phyloP scores from a whole-genome alignment of 2,329 filamentous ascomycete genomes.

The Ophiobolus disseminans region DNA sequence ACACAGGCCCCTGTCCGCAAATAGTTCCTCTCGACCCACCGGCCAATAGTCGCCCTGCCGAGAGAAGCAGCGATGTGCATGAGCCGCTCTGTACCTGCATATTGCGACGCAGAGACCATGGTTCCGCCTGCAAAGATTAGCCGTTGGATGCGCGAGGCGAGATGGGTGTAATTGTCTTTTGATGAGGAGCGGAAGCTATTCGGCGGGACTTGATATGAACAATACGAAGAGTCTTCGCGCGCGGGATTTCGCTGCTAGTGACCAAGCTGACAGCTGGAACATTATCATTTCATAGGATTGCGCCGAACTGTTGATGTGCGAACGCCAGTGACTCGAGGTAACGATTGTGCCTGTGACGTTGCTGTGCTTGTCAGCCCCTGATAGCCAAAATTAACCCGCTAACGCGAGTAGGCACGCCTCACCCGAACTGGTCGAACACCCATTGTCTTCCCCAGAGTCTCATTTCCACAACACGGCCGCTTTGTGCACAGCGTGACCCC shows the following conservation, averaged over 20 bases:
- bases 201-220: slow-evolving; percentile 6
- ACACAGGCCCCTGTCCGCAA: slow-evolving; percentile 16
- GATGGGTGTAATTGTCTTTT: slow-evolving; percentile 14
- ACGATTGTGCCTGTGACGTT: slow-evolving; percentile 17
- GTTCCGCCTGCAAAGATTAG: slow-evolving; percentile 25
- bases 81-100: slow-evolving; percentile 34
- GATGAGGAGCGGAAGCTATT: slow-evolving; percentile 3
- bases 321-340: slow-evolving; percentile 7
- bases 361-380: slow-evolving; percentile 13
- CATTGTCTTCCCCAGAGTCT: slow-evolving; percentile 34
- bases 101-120: slow-evolving; percentile 19
- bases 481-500: slow-evolving; percentile 32
- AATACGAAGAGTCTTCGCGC: slow-evolving; percentile 1
- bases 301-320: slow-evolving; percentile 1
- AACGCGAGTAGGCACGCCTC: slow-evolving; percentile 10
- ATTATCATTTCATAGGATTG: background rate
- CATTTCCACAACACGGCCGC: slow-evolving; percentile 35
- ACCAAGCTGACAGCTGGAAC: background rate
- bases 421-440: slow-evolving; percentile 1
- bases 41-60: slow-evolving; percentile 24
- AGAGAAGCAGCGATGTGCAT: slow-evolving; percentile 14
- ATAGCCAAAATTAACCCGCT: slow-evolving; percentile 3
- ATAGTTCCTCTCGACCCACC: slow-evolving; percentile 16
- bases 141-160: slow-evolving; percentile 18
- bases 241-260: background rate